These are phyloP conservation scores for Cryptococcus depauperatus DNA, from an alignment of 1,284 basidiomycete species.

Conservation along the genomic window DNA sequence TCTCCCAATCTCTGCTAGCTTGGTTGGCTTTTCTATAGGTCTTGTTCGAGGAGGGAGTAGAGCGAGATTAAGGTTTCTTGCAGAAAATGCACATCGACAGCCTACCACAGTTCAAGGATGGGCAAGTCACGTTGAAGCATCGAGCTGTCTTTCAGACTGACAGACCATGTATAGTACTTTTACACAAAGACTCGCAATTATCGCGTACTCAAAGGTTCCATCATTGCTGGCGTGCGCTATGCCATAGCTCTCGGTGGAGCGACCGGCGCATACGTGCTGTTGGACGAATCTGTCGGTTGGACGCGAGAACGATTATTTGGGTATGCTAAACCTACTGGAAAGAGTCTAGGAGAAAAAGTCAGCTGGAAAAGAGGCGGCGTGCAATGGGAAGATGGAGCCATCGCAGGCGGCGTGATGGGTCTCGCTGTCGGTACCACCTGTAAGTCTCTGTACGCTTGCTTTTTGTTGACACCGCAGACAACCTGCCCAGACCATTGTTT, in stretches of 20 bases:
- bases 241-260: slow-evolving; percentile 31
- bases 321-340: neutral
- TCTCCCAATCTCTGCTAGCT: slow-evolving; percentile 29
- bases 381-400: slow-evolving; percentile 35
- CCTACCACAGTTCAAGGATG: slow-evolving; percentile 44
- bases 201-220: slow-evolving; percentile 33
- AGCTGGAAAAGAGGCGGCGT: slow-evolving; percentile 31
- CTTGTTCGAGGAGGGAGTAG: slow-evolving; percentile 33
- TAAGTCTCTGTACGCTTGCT: slow-evolving; percentile 17
- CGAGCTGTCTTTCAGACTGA: neutral
- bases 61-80: slow-evolving; percentile 40
- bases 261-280: slow-evolving; percentile 26
- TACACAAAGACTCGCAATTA: slow-evolving; percentile 46
- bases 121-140: slow-evolving; percentile 22
- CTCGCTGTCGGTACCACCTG: slow-evolving; percentile 26
- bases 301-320: slow-evolving; percentile 23
- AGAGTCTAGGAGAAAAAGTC: slow-evolving; percentile 11
- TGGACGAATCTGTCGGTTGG: slow-evolving; percentile 37
- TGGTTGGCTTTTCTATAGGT: slow-evolving; percentile 39
- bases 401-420: slow-evolving; percentile 34
- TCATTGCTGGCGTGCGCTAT: slow-evolving; percentile 30
- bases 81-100: slow-evolving; percentile 44
- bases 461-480: neutral
- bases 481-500: neutral
- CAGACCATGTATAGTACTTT: slow-evolving; percentile 38